Evolutionary conservation across 2,329 filamentous ascomycete species (phyloP), one percentile per base, ranked within the genome.

Genomic region (Diaporthe sp.): DNA sequence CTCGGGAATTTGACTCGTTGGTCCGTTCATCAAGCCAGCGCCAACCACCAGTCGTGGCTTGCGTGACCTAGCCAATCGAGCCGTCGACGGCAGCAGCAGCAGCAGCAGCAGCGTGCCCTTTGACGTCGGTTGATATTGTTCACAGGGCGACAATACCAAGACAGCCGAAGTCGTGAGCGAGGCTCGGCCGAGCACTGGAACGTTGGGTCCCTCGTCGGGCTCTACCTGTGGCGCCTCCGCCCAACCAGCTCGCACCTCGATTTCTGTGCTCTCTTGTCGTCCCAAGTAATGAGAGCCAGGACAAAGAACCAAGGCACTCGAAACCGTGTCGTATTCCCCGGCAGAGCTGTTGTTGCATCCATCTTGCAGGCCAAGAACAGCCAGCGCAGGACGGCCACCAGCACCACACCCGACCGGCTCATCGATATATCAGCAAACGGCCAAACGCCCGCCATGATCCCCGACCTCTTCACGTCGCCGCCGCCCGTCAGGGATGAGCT

Each of bases 401-500:
- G 9, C 42, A 55, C 47, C 13, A 39, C 47, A 25, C 17, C 39
- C n/a, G 58, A 81, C 67, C 81, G 80, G 53, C 76, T 78, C 70
- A 74, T 80, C 73, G 76, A 78, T n/a, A 44, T 72, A 37, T 25
- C 63, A 47, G 53, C 63, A 47, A 39, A n/a, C 58, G 39, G 63
- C 63, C 39, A 71, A 12, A 71, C 58, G 17, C 58, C 47, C 39
- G 34, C 77, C 73, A 83, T 83, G 82, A 81, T 92, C 42, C 90
- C 92, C 25, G 85, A 86, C 63, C 84, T 94, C 74, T 94, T 92
- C 83, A 90, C 87, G 10, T 83, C 82, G 22, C 84, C 85, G 55
- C 92, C 94, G 17, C 87, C 87, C 25, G 90, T 98, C 79, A 87
- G 86, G 73, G 95, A 98, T 81, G 78, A 81, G 22, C 87, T 96